Base-by-base conservation (phyloP, 192 early-diverging fungal species). In the Linnemannia exigua region DNA sequence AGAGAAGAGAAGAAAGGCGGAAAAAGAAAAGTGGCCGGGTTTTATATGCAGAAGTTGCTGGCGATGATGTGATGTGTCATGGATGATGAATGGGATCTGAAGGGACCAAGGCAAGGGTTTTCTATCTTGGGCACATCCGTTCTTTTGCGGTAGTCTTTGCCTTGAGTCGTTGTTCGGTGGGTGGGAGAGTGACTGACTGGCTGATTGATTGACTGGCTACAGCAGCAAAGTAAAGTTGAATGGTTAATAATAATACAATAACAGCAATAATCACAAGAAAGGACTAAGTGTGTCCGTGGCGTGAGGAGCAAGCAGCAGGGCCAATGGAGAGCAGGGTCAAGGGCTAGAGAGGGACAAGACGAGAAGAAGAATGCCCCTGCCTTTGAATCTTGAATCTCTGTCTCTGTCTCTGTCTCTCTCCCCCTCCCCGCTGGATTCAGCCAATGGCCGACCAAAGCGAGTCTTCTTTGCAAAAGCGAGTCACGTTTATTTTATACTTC, bases 361-460 rank as follows among this genome's bases (percentile, higher is more conserved):
- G 25, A 28, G 54, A 52, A n/a, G 51, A 51, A 2, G 22, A 52
- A 22, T 52, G 51, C 51, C 51, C 51, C 51, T 52, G 51, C 51
- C 51, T 52, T 7, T 71, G 38, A 14, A n/a, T n/a, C n/a, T n/a
- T n/a, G n/a, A n/a, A n/a, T n/a, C n/a, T n/a, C n/a, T 20, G 36
- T 0, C 28, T 19, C 17, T 36, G 28, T 35, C 25, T 9, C 25
- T 0, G 11, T 37, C 25, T 3, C 25, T 11, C 67, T 17, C 67
- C 28, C 47, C 47, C 46, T 51, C n/a, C 28, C 44, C 46, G 31
- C 28, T 31, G 12, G 22, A 9, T 33, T 72, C 44, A 31, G 71
- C 71, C 71, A 72, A 72, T 72, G 71, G 17, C 28, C n/a, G 28
- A 2, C 16, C 71, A 72, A 72, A 72, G 71, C 71, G 71, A 72